Evolutionary conservation across 305 asterid genomes (phyloP).

Genomic region (Andrographis paniculata): DNA sequence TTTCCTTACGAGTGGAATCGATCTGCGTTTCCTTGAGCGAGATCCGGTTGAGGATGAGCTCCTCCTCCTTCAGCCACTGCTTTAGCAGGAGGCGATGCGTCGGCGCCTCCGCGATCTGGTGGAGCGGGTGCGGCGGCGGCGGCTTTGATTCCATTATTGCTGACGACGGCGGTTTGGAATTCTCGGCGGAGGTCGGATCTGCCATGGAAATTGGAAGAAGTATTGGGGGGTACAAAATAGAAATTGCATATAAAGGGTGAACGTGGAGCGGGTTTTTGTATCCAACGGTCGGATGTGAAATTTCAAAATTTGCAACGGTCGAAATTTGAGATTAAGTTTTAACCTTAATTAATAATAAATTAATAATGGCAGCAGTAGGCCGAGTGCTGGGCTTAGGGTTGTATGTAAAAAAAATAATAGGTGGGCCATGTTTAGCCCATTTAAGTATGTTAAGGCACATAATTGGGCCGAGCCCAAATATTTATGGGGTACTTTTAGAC

Average conservation of each 20-base stretch:
- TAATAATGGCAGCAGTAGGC: too few relatives aligned
- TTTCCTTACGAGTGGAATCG: constrained; percentile 48
- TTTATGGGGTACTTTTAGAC: not conserved
- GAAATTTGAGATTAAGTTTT: too few relatives aligned
- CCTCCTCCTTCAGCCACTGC: constrained; percentile 84
- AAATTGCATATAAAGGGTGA: not conserved
- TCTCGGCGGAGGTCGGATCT: constrained; percentile 8
- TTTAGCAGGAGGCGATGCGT: constrained; percentile 78
- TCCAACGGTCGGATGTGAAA: constrained; percentile 26
- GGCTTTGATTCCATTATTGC: constrained; percentile 39
- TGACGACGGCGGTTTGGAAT: constrained; percentile 1
- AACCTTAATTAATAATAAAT: too few relatives aligned
- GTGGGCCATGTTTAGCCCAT: not conserved
- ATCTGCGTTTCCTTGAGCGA: constrained; percentile 64
- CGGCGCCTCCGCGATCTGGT: constrained; percentile 66
- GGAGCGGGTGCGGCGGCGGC: constrained; percentile 55
- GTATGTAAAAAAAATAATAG: too few relatives aligned
- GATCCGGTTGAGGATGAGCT: constrained; percentile 62
- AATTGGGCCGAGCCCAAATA: not conserved
- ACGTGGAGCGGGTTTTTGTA: constrained; percentile 14
- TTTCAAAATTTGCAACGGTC: constrained; percentile 25
- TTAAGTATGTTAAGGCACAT: too few relatives aligned
- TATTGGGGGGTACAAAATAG: too few relatives aligned
- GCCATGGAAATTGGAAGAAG: constrained; percentile 22
- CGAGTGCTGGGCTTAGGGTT: too few relatives aligned